Conservation (phyloP, 2,329 filamentous ascomycete species). For the Alternaria metachromatica region DNA sequence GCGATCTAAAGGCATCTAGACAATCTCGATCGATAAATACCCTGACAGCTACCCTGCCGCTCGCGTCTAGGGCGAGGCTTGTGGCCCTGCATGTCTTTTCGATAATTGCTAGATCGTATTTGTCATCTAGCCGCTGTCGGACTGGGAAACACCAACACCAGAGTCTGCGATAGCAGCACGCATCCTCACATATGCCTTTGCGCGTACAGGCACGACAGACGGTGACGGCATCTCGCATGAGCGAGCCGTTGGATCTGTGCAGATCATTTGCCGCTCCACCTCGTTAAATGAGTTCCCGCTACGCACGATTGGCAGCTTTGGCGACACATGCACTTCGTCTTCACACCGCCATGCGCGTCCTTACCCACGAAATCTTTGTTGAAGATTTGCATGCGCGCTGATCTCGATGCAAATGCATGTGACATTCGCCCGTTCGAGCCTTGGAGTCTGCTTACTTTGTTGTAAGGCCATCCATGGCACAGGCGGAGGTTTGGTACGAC, state of each 20-base stretch:
- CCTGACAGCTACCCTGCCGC: slow-evolving; percentile 5
- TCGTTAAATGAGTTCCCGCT: slow-evolving; percentile 11
- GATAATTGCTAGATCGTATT: slow-evolving; percentile 8
- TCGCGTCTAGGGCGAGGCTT: slow-evolving; percentile 1
- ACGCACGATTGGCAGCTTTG: slow-evolving; percentile 27
- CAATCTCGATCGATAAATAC: slow-evolving; percentile 7
- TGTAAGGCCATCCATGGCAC: not conserved
- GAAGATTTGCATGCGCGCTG: not conserved
- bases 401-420: not conserved
- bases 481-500: not conserved
- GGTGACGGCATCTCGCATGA: slow-evolving; percentile 17
- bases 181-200: not conserved
- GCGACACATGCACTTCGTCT: slow-evolving; percentile 11
- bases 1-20: slow-evolving; percentile 4
- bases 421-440: not conserved
- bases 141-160: not conserved
- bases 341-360: slow-evolving; percentile 15
- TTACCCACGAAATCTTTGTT: not conserved
- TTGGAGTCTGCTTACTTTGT: not conserved
- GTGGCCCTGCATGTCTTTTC: slow-evolving; percentile 10
- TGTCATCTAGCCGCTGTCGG: slow-evolving; percentile 14
- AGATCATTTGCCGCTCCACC: slow-evolving; percentile 21
- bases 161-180: not conserved
- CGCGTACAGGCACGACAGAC: not conserved
- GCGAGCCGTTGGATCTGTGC: slow-evolving; percentile 11